These are phyloP conservation scores for Microdochium trichocladiopsis DNA, from an alignment of 2,329 filamentous ascomycete genomes.

Conservation along the genomic window DNA sequence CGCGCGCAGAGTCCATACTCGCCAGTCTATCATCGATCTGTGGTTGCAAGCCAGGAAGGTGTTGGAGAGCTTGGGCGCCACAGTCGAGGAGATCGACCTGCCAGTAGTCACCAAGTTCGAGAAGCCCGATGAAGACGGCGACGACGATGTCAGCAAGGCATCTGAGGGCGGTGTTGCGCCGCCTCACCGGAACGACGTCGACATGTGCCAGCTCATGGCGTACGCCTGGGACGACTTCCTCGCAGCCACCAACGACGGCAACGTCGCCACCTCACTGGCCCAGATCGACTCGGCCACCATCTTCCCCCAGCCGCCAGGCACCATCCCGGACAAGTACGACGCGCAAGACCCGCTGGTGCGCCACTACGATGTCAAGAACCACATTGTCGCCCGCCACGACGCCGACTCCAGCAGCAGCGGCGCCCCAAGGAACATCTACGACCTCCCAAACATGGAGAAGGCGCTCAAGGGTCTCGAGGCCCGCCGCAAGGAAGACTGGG, in stretches of 20 bases:
- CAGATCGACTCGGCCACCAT: conserved; percentile 13
- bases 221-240: conserved; percentile 47
- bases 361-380: background rate
- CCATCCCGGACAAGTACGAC: background rate
- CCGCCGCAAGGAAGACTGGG: conserved; percentile 38
- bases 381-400: background rate
- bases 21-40: conserved; percentile 12
- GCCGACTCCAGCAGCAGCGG: conserved; percentile 7
- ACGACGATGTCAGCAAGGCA: conserved; percentile 22
- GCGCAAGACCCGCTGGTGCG: background rate
- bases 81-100: conserved; percentile 33
- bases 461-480: conserved; percentile 38
- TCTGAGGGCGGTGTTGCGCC: conserved; percentile 22
- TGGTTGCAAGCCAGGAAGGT: conserved; percentile 23
- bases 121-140: conserved; percentile 25
- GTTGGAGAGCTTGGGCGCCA: conserved; percentile 32
- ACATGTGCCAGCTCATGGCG: conserved; percentile 31
- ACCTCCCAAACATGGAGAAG: conserved; percentile 30
- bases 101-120: conserved; percentile 38
- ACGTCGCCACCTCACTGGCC: conserved; percentile 13
- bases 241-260: conserved; percentile 27
- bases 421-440: conserved; percentile 26
- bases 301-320: conserved; percentile 9
- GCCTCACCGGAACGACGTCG: background rate
- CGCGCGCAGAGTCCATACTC: conserved; percentile 8